Base-by-base conservation (phyloP, 768 basidiomycete genomes). In the Mycena galopus region DNA sequence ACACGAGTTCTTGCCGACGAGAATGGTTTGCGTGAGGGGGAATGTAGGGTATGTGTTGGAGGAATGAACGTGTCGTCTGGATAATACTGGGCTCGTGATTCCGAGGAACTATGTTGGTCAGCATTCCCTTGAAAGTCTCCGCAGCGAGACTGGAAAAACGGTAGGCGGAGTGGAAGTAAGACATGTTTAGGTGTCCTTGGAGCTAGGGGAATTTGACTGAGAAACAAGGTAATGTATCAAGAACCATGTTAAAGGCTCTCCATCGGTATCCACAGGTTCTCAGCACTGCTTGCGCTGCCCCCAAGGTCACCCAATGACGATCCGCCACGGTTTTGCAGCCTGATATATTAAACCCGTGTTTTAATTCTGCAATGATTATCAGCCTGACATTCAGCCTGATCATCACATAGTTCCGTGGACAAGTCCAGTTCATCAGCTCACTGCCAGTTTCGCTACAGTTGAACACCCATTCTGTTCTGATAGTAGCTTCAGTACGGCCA, bases 1-100 rank as follows among this genome's bases (percentile, higher is more conserved):
- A 59, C 33, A 59, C 33, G 35, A 59, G 58, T 39, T 59, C 35
- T 59, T 59, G 30, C 19, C 35, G 58, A 59, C 58, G 58, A 59
- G 35, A 59, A 35, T 59, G 32, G 21, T 59, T 29, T n/a, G 58
- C 21, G 17, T 33, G 33, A 39, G 58, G 58, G 32, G 58, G 58
- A 39, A 59, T 39, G 17, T 56, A 32, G 25, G 2, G 32, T 33
- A 59, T 59, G 35, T 25, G 58, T 3, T 59, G 33, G 33, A 59
- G 35, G 21, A 59, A 59, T 37, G 58, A 59, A 19, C 58, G 35
- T 59, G 35, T 59, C 17, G 58, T 59, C 32, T 59, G n/a, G 4
- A 25, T 1, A 59, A 55, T 55, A 59, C 58, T 59, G 17, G 58
- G 58, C 32, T 59, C 32, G 58, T 33, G 16, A 35, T 59, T 33